phyloP scores from a whole-genome alignment of 768 basidiomycete species.

The Calocybe cyanea region DNA sequence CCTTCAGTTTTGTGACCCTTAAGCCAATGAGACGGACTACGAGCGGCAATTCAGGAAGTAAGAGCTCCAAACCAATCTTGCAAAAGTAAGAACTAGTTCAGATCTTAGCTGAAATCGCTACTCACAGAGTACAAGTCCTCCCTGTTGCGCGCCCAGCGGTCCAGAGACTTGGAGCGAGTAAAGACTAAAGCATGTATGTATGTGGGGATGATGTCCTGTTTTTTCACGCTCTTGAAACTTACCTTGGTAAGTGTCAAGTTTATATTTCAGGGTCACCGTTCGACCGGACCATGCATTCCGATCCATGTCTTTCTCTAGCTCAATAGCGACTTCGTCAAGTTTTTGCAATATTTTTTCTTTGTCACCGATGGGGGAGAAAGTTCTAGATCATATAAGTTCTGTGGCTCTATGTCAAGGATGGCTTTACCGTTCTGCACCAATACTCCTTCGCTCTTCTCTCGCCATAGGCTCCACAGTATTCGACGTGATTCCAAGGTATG shows the following conservation, averaged over 20 bases:
- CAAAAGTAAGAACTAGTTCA: slow-evolving; percentile 12
- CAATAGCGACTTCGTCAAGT: slow-evolving; percentile 75
- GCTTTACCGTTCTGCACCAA: slow-evolving; percentile 80
- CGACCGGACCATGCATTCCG: slow-evolving; percentile 80
- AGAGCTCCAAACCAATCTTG: slow-evolving; percentile 76
- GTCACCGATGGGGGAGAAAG: slow-evolving; percentile 68
- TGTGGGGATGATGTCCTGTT: neutral
- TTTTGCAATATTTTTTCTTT: slow-evolving; percentile 67
- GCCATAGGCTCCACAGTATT: slow-evolving; percentile 73
- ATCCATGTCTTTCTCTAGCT: slow-evolving; percentile 79
- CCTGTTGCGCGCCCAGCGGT: slow-evolving; percentile 73
- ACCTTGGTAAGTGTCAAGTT: slow-evolving; percentile 89
- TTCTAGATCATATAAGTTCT: slow-evolving; percentile 39
- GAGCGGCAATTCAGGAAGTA: slow-evolving; percentile 77
- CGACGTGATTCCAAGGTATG: slow-evolving; percentile 82
- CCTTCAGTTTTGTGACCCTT: slow-evolving; percentile 84
- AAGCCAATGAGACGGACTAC: slow-evolving; percentile 84
- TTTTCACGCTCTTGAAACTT: slow-evolving; percentile 1
- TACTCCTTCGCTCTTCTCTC: slow-evolving; percentile 85
- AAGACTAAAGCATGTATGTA: slow-evolving; percentile 42
- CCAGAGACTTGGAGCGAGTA: slow-evolving; percentile 78
- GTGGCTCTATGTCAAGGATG: neutral
- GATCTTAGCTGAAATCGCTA: slow-evolving; percentile 4
- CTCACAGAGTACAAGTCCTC: slow-evolving; percentile 75
- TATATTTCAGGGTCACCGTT: slow-evolving; percentile 90